Evolutionary conservation across 495 filamentous ascomycete species (phyloP).

Genomic region (Penicillium cosmopolitanum): DNA sequence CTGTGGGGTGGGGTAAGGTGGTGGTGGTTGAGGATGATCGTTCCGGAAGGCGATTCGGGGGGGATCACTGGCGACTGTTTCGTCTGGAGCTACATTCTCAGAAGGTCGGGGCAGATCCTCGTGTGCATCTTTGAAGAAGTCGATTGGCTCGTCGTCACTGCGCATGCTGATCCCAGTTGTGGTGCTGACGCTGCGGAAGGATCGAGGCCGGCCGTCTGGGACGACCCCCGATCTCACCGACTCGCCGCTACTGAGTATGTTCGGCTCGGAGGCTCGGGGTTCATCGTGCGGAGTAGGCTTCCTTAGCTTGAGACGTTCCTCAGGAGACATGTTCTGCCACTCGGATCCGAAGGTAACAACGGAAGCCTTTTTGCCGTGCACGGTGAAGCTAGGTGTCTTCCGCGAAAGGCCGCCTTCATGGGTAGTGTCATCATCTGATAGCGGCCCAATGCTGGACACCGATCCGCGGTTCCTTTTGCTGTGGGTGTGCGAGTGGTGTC

Average conservation of each 20-base stretch:
- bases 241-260: constrained; percentile 34
- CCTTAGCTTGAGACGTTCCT: constrained; percentile 68
- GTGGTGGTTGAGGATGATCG: constrained; percentile 7
- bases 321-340: constrained; percentile 78
- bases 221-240: constrained; percentile 34
- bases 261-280: constrained; percentile 43
- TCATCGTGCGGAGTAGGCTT: constrained; percentile 56
- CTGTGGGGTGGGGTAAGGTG: constrained; percentile 22
- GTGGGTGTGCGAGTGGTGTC: constrained; percentile 63
- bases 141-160: constrained; percentile 28
- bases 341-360: constrained; percentile 93
- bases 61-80: not conserved
- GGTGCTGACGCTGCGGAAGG: constrained; percentile 44
- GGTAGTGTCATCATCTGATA: constrained; percentile 57
- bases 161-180: constrained; percentile 38
- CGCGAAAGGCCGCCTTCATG: constrained; percentile 66
- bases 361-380: constrained; percentile 97
- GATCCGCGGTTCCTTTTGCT: constrained; percentile 79
- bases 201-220: constrained; percentile 36
- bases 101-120: constrained; percentile 19
- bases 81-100: constrained; percentile 6
- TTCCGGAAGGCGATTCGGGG: constrained; percentile 15
- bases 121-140: constrained; percentile 31
- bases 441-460: constrained; percentile 56
- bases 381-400: constrained; percentile 84